phyloP scores from a whole-genome alignment of 345 rosid species.

The Isatis tinctoria region DNA sequence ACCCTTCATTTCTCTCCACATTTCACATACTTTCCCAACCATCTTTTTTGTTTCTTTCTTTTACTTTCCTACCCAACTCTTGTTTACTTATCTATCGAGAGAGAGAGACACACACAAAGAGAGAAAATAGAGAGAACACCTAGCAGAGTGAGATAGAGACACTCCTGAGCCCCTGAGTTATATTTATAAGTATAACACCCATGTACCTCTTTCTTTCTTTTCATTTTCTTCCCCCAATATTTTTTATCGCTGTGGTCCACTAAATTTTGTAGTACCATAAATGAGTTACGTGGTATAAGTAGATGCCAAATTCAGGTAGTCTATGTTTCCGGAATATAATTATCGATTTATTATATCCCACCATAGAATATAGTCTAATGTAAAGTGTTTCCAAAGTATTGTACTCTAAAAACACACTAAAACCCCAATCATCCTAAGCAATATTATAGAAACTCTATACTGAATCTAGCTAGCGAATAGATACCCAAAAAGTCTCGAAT shows the following conservation, averaged over 20 bases:
- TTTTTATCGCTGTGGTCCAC: conserved; percentile 16
- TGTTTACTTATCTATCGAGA: background rate
- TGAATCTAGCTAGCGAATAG: background rate
- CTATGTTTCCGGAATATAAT: conserved; percentile 13
- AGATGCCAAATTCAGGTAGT: background rate
- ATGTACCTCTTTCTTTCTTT: background rate
- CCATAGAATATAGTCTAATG: background rate
- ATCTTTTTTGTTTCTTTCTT: background rate
- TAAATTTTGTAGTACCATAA: background rate
- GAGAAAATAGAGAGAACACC: background rate
- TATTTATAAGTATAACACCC: conserved; percentile 24
- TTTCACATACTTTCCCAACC: conserved; percentile 13
- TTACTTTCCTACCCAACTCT: background rate
- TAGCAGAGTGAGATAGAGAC: background rate
- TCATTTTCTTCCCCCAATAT: background rate
- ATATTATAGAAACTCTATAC: background rate
- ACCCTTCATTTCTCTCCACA: conserved; percentile 24
- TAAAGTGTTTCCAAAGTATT: background rate
- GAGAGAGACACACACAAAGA: background rate
- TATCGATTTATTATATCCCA: background rate
- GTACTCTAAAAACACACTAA: background rate
- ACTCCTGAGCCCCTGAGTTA: conserved; percentile 2
- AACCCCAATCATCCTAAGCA: background rate
- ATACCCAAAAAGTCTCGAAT: background rate
- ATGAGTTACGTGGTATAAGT: conserved; percentile 2